phyloP scores from a whole-genome alignment of 768 basidiomycete genomes.

The Fomitopsis pulvina region DNA sequence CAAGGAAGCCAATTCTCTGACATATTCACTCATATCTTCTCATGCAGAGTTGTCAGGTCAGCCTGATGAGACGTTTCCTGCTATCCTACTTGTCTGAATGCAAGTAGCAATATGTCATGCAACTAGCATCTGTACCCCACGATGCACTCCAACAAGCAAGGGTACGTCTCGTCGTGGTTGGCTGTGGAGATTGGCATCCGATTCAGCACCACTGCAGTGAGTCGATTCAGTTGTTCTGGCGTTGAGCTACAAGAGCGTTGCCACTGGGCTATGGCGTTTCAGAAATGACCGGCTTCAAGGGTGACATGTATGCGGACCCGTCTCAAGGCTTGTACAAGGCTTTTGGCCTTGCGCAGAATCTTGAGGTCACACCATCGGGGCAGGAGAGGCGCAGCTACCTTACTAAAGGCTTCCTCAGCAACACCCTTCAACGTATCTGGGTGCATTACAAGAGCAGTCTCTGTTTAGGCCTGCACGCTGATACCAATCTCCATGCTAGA shows the following conservation, averaged over 20 bases:
- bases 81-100: background rate
- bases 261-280: background rate
- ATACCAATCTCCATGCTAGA: background rate
- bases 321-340: conserved; percentile 47
- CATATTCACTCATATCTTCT: no score
- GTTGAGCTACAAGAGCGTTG: no score
- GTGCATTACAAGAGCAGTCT: conserved; percentile 22
- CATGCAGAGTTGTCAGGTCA: conserved; percentile 37
- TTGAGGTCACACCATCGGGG: conserved; percentile 38
- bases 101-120: conserved; percentile 41
- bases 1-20: no score
- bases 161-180: conserved; percentile 42
- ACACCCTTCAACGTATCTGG: conserved; percentile 37
- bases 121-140: conserved; percentile 36
- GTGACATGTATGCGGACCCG: conserved; percentile 61
- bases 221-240: no score
- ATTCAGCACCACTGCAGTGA: conserved; percentile 45
- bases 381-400: conserved; percentile 43
- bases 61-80: conserved; percentile 2
- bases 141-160: conserved; percentile 34
- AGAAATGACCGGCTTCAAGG: conserved; percentile 42
- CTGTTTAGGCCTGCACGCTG: background rate
- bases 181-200: conserved; percentile 52
- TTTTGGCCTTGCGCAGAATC: conserved; percentile 53
- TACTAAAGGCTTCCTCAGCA: conserved; percentile 22